A percentile compares a stretch with the other conserved stretches of the same genome.
Evolutionary conservation across 768 basidiomycete species (phyloP).

Genomic region (Amanita pseudoporphyria): DNA sequence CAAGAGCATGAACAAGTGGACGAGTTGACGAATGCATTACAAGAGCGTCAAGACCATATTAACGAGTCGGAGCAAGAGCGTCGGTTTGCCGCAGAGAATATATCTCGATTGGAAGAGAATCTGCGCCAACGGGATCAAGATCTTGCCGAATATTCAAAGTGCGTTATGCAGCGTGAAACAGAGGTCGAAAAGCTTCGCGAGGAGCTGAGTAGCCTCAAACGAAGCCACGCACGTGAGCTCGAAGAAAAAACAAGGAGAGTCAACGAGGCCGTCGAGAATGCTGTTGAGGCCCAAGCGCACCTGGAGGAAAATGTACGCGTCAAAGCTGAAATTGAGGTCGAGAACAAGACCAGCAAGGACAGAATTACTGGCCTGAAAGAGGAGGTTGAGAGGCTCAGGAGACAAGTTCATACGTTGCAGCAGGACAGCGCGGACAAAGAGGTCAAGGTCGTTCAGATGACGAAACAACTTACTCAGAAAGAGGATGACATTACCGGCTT

Average conservation of each 20-base stretch:
- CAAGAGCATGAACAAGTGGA: constrained; percentile 44
- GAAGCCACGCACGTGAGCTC: constrained; percentile 41
- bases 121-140: constrained; percentile 50
- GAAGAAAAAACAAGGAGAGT: constrained; percentile 39
- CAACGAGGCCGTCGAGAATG: constrained; percentile 36
- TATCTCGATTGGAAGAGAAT: constrained; percentile 47
- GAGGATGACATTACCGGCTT: constrained; percentile 76
- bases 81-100: constrained; percentile 42
- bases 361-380: constrained; percentile 39
- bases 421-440: constrained; percentile 82
- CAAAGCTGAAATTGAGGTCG: constrained; percentile 47
- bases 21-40: constrained; percentile 33
- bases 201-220: constrained; percentile 42
- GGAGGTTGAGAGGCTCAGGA: constrained; percentile 50
- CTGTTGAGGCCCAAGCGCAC: constrained; percentile 33
- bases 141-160: constrained; percentile 35
- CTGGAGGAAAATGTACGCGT: constrained; percentile 42
- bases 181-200: constrained; percentile 47
- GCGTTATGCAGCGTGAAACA: constrained; percentile 36
- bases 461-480: constrained; percentile 54
- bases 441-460: constrained; percentile 63
- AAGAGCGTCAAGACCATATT: constrained; percentile 46
- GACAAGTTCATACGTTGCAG: constrained; percentile 61
- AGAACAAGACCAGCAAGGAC: constrained; percentile 37
- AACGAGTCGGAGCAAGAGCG: constrained; percentile 44